Conservation (phyloP, 192 early-diverging fungal genomes). For the Diversispora eburnea region DNA sequence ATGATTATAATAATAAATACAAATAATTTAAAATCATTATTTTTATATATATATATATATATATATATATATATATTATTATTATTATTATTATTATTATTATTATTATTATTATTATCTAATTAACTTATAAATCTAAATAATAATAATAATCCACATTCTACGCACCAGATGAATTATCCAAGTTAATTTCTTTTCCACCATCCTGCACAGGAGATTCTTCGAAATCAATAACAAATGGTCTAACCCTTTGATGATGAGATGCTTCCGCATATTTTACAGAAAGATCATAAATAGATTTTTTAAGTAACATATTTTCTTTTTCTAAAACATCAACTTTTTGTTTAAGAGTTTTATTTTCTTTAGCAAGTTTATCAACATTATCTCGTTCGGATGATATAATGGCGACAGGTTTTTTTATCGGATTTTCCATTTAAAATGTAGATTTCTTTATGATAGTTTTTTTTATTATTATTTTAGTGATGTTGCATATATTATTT, state of each 20-base stretch:
- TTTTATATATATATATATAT: no score
- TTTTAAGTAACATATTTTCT: constrained; percentile 79
- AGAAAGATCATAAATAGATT: constrained; percentile 78
- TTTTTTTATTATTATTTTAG: background rate
- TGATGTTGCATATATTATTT: no score
- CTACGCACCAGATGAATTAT: constrained; percentile 16
- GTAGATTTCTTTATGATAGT: background rate
- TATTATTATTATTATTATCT: no score
- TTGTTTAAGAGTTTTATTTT: constrained; percentile 68
- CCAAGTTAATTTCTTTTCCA: constrained; percentile 19
- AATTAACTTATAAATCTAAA: no score
- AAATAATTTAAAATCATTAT: no score
- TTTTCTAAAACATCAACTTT: constrained; percentile 66
- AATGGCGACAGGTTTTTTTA: background rate
- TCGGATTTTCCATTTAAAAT: background rate
- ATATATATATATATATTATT: no score
- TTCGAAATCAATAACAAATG: constrained; percentile 46
- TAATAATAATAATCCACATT: background rate
- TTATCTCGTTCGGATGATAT: constrained; percentile 12
- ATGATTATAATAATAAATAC: no score
- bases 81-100: no score
- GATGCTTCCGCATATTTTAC: constrained; percentile 57
- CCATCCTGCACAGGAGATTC: constrained; percentile 19
- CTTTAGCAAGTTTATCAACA: constrained; percentile 59
- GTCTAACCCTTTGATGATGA: constrained; percentile 34